Evolutionary conservation across 1,284 basidiomycete species (phyloP), one percentile per base, ranked within the genome.

Genomic region (Cutaneotrichosporon curvatum): DNA sequence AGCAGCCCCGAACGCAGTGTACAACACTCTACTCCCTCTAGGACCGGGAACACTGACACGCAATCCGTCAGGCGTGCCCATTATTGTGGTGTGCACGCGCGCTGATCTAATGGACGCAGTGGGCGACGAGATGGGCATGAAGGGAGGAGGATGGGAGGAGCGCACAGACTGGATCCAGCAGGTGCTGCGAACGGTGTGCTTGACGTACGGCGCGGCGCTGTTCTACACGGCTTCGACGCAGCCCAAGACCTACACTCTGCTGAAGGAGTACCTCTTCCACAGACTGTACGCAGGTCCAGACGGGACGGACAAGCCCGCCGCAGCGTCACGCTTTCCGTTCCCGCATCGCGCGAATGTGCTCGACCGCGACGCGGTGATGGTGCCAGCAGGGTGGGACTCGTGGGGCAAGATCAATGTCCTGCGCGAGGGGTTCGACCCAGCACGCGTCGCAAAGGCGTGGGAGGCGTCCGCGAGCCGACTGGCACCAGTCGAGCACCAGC

Each of bases 351-450:
- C 94, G 0, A 96, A 95, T 63, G 85, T 88, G 0, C 76, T 97
- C 21, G 94, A 98, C 65, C 80, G 91, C 25, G 91, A 96, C 61
- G 83, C 81, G 8, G 85, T 98, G 40, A 79, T 95, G 39, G 83
- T 98, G 1, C 95, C 94, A 1, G 79, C 86, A 1, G 95, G 94
- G 2, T 98, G 94, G 95, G 94, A 98, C 68, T 87, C 85, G 55
- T 96, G 88, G 86, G 91, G 90, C 3, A 97, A 97, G 76, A 96
- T 97, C 55, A 78, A 79, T 3, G 85, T 96, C 2, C 73, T 97
- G 45, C 76, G 90, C 40, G 94, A 97, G 37, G 85, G 87, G 0
- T 98, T 97, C 59, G 89, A 95, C 52, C 82, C 87, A 1, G 82
- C 80, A 43, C 68, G 77, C 38, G 86, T 88, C 78, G 82, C 81